Evolutionary conservation across 352 stramenopile genomes (phyloP).

Genomic region (Phytophthora cryptogea): DNA sequence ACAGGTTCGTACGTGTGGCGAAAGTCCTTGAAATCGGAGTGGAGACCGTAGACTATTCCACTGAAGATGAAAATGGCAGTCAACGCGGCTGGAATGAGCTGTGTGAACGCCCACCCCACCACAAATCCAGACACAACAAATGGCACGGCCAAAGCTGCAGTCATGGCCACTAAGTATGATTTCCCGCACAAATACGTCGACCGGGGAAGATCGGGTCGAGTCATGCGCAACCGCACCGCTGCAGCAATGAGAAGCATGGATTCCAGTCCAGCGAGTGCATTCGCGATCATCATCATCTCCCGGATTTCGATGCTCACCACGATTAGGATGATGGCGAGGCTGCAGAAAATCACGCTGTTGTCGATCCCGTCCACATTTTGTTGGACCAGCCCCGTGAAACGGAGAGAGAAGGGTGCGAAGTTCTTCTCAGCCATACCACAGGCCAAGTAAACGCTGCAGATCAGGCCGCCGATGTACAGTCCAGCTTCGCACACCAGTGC

Average conservation of each 20-base stretch:
- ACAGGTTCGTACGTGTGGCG: conserved; percentile 25
- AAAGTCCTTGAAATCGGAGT: conserved; percentile 56
- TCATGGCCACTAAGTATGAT: conserved; percentile 33
- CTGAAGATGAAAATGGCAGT: conserved; percentile 53
- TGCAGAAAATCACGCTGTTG: conserved; percentile 57
- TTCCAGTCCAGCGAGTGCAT: conserved; percentile 51
- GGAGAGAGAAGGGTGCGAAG: conserved; percentile 51
- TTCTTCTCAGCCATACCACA: conserved; percentile 57
- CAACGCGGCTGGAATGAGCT: conserved; percentile 46
- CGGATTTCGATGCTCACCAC: conserved; percentile 42
- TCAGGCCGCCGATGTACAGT: conserved; percentile 50
- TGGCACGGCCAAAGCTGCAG: conserved; percentile 41
- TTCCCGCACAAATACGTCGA: conserved; percentile 52
- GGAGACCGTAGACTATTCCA: conserved; percentile 52
- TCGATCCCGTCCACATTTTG: conserved; percentile 34
- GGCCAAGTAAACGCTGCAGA: conserved; percentile 56
- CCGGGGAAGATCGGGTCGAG: conserved; percentile 34
- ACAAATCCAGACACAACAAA: conserved; percentile 39
- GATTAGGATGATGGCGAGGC: conserved; percentile 60
- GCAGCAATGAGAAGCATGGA: conserved; percentile 47
- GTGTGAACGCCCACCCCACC: conserved; percentile 45
- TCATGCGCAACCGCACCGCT: conserved; percentile 46
- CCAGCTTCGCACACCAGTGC: conserved; percentile 43
- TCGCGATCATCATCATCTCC: conserved; percentile 54
- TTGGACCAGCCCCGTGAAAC: conserved; percentile 36